Conservation (phyloP, 495 filamentous ascomycete genomes). For the Neurospora sublineolata region DNA sequence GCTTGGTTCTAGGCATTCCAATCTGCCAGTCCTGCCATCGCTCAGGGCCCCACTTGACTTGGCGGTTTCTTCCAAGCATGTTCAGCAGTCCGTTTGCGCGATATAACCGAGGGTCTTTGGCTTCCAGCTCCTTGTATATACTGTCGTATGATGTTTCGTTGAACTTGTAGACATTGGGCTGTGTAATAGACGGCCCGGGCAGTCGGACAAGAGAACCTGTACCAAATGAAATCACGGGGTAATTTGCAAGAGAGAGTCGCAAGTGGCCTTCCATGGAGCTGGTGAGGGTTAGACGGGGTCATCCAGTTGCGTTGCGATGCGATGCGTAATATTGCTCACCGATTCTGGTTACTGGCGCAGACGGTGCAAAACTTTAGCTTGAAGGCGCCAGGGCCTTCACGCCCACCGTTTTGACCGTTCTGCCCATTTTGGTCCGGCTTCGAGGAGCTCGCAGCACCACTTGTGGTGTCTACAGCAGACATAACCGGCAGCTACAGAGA, state of each 20-base stretch:
- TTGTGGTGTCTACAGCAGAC: slow-evolving; percentile 22
- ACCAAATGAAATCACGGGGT: slow-evolving; percentile 94
- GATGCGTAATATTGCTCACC: slow-evolving; percentile 38
- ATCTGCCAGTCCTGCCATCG: slow-evolving; percentile 97
- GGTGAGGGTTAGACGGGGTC: neutral
- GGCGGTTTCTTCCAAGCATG: slow-evolving; percentile 88
- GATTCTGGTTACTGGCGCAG: slow-evolving; percentile 93
- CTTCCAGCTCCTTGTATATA: slow-evolving; percentile 80
- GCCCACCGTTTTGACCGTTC: slow-evolving; percentile 27
- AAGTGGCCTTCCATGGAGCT: slow-evolving; percentile 98
- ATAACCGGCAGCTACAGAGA: neutral
- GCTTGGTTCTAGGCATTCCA: slow-evolving; percentile 64
- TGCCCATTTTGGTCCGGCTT: slow-evolving; percentile 5
- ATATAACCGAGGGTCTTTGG: slow-evolving; percentile 83
- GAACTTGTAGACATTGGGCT: slow-evolving; percentile 96
- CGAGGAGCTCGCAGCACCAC: slow-evolving; percentile 18
- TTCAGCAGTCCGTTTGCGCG: slow-evolving; percentile 82
- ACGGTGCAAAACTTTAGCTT: slow-evolving; percentile 97
- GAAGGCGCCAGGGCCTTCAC: slow-evolving; percentile 39
- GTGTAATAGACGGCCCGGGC: slow-evolving; percentile 77
- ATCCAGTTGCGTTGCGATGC: neutral
- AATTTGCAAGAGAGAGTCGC: slow-evolving; percentile 70
- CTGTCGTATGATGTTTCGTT: slow-evolving; percentile 84
- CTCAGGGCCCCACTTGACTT: slow-evolving; percentile 89
- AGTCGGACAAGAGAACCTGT: slow-evolving; percentile 92